phyloP scores from a whole-genome alignment of 2,329 filamentous ascomycete genomes.

The Xylaria sp. region DNA sequence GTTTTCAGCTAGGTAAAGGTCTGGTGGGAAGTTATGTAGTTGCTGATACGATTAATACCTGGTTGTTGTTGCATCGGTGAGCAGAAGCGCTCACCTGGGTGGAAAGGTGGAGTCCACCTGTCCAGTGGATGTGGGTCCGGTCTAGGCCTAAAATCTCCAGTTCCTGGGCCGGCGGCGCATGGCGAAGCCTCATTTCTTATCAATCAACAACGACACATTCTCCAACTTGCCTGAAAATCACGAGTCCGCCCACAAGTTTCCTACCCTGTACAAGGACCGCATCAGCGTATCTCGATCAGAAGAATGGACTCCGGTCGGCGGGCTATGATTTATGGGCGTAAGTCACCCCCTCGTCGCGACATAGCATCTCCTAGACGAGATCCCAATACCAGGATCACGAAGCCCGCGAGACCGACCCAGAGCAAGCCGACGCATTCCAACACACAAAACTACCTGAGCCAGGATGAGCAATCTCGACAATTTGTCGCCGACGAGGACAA shows the following conservation, averaged over 20 bases:
- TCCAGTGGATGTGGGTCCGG: too few relatives aligned
- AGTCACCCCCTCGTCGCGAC: slow-evolving; percentile 50
- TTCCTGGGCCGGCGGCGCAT: too few relatives aligned
- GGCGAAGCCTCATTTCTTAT: too few relatives aligned
- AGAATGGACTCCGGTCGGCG: slow-evolving; percentile 58
- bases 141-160: too few relatives aligned
- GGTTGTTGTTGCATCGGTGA: too few relatives aligned
- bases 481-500: slow-evolving; percentile 95
- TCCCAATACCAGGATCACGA: slow-evolving; percentile 58
- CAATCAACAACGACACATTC: background rate
- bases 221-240: background rate
- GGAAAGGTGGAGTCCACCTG: too few relatives aligned
- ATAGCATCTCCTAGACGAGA: slow-evolving; percentile 60
- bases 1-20: too few relatives aligned
- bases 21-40: too few relatives aligned
- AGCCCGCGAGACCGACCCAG: slow-evolving; percentile 44
- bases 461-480: slow-evolving; percentile 76
- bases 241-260: background rate
- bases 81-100: too few relatives aligned
- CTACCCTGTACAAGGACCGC: background rate
- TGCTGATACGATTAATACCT: too few relatives aligned
- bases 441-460: slow-evolving; percentile 58
- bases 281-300: background rate
- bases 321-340: slow-evolving; percentile 55
- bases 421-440: slow-evolving; percentile 35